These are phyloP conservation scores for Zygosaccharomyces rouxii DNA, from an alignment of 805 yeast genomes.

Conservation along the genomic window DNA sequence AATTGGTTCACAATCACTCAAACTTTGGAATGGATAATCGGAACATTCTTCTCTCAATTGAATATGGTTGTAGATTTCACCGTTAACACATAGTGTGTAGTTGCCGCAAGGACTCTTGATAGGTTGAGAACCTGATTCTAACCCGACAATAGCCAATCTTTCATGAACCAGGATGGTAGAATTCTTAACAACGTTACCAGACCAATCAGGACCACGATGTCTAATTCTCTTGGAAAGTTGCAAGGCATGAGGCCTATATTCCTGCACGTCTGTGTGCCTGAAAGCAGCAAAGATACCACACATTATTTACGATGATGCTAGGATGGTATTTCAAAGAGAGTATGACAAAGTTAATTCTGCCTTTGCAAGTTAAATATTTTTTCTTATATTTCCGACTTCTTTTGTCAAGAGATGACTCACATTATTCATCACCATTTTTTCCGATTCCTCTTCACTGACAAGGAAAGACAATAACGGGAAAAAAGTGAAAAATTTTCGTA, in stretches of 20 bases:
- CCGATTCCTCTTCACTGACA: neutral
- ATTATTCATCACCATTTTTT: too few relatives aligned
- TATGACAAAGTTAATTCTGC: too few relatives aligned
- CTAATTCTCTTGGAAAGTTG: constrained; percentile 89
- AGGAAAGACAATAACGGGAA: neutral
- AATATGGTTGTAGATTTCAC: constrained; percentile 97
- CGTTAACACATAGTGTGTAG: constrained; percentile 82
- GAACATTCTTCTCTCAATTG: constrained; percentile 70
- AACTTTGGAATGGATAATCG: constrained; percentile 75
- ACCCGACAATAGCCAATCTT: constrained; percentile 95
- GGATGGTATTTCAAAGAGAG: neutral
- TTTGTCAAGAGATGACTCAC: too few relatives aligned
- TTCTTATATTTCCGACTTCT: too few relatives aligned
- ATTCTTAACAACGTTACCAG: constrained; percentile 80
- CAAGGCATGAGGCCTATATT: constrained; percentile 82
- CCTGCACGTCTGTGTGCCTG: constrained; percentile 71
- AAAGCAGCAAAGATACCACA: constrained; percentile 97
- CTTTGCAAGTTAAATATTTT: too few relatives aligned
- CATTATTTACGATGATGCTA: constrained; percentile 43
- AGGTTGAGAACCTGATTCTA: constrained; percentile 98
- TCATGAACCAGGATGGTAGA: constrained; percentile 85
- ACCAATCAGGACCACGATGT: constrained; percentile 99
- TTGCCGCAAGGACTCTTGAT: constrained; percentile 74
- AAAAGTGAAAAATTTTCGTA: neutral
- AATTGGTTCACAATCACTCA: constrained; percentile 96